Percentiles rank a stretch among this genome's conserved stretches.
phyloP scores from a whole-genome alignment of 2,329 filamentous ascomycete genomes.

The Fusarium sp. region DNA sequence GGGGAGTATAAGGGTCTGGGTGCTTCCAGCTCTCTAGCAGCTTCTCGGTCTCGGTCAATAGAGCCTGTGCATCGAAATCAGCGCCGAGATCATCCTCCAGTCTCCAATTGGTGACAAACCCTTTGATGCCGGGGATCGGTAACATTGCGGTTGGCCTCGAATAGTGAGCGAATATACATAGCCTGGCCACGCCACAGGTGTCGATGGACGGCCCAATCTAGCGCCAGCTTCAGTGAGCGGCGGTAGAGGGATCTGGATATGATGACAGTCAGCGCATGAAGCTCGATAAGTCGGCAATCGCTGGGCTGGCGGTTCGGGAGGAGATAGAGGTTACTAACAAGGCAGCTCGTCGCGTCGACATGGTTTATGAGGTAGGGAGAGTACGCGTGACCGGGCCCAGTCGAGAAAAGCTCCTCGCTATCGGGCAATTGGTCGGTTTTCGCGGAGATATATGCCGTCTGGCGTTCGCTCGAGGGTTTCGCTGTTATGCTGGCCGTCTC shows the following conservation, averaged over 20 bases:
- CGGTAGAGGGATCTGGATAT: conserved; percentile 80
- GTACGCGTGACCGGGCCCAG: conserved; percentile 26
- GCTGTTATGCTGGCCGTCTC: conserved; percentile 24
- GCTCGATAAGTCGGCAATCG: conserved; percentile 14
- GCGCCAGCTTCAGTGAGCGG: conserved; percentile 89
- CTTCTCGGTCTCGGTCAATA: conserved; percentile 89
- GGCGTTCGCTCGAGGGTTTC: conserved; percentile 29
- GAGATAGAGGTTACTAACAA: conserved; percentile 56
- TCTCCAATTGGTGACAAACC: conserved; percentile 63
- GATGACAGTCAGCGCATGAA: conserved; percentile 29
- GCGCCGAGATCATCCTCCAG: not conserved
- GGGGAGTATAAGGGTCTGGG: conserved; percentile 90
- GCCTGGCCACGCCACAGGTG: conserved; percentile 96
- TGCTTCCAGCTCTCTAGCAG: conserved; percentile 96
- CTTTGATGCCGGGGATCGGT: conserved; percentile 87
- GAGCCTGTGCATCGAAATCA: conserved; percentile 65
- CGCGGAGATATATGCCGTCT: conserved; percentile 25
- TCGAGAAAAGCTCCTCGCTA: conserved; percentile 33
- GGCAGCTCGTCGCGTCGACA: conserved; percentile 60
- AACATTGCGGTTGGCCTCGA: conserved; percentile 91
- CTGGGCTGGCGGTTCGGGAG: conserved; percentile 21
- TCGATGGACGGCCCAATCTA: conserved; percentile 95
- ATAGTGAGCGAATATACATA: conserved; percentile 92
- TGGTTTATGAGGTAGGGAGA: conserved; percentile 26
- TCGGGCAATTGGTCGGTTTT: conserved; percentile 37